A percentile compares a stretch with the other conserved stretches of the same genome.
These are phyloP conservation scores for Oldenlandia corymbosa DNA, from an alignment of 257 asterid genomes.

Conservation along the genomic window DNA sequence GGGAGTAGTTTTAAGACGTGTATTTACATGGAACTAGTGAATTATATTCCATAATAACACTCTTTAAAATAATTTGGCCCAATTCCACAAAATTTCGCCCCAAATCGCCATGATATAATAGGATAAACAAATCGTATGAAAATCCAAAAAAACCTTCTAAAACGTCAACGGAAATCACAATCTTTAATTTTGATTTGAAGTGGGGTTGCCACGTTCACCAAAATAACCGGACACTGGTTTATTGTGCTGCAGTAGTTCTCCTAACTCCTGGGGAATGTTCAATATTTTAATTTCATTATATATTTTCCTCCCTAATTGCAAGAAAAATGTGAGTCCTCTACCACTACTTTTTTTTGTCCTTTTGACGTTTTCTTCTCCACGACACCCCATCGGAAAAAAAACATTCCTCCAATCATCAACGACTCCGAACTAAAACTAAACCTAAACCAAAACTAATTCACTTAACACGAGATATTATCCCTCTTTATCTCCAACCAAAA, in stretches of 20 bases:
- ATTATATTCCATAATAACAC: no score
- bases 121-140: no score
- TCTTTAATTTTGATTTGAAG: not conserved
- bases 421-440: not conserved
- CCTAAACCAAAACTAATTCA: not conserved
- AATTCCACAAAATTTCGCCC: no score
- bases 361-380: not conserved
- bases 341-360: not conserved
- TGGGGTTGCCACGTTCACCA: constrained; percentile 10
- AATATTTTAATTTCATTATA: no score
- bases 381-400: not conserved
- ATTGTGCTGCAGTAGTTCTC: constrained; percentile 4
- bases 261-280: constrained; percentile 2
- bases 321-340: not conserved
- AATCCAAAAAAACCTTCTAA: no score
- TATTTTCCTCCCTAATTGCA: no score
- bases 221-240: not conserved
- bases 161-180: no score
- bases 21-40: no score
- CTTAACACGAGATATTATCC: no score
- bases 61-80: no score
- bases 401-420: not conserved
- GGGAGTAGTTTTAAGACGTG: no score
- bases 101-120: no score
- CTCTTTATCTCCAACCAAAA: not conserved